phyloP scores from a whole-genome alignment of 2,329 filamentous ascomycete species.

The Podosphaera xanthii region DNA sequence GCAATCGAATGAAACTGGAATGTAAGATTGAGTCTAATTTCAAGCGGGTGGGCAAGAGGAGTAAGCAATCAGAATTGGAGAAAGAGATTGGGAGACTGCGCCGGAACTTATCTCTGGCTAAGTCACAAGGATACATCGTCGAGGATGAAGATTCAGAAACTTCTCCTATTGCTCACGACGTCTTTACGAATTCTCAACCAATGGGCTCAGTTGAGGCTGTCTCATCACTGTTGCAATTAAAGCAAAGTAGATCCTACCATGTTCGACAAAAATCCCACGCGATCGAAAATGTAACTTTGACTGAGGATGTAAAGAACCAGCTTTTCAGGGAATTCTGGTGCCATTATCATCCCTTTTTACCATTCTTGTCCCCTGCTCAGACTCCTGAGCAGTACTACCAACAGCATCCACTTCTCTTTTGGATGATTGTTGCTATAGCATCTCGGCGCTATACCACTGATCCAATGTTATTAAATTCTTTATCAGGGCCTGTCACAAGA shows the following conservation, averaged over 20 bases:
- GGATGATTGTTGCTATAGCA: conserved; percentile 58
- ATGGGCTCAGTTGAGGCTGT: conserved; percentile 49
- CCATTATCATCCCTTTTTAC: conserved; percentile 55
- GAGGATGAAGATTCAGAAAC: conserved; percentile 32
- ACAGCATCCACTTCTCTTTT: conserved; percentile 64
- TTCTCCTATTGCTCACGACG: conserved; percentile 34
- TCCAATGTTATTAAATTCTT: conserved; percentile 34
- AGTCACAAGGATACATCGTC: conserved; percentile 31
- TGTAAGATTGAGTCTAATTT: conserved; percentile 80
- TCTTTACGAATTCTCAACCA: conserved; percentile 30
- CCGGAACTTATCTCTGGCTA: conserved; percentile 35
- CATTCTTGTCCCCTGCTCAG: conserved; percentile 45
- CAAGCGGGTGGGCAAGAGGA: conserved; percentile 63
- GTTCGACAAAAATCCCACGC: conserved; percentile 16
- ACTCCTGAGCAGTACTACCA: conserved; percentile 52
- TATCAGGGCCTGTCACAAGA: conserved; percentile 45
- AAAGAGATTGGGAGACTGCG: conserved; percentile 52
- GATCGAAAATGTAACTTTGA: conserved; percentile 39
- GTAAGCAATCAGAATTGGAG: conserved; percentile 70
- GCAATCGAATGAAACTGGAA: conserved; percentile 54
- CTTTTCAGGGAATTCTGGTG: conserved; percentile 56
- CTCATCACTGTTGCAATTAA: conserved; percentile 41
- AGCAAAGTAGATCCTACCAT: conserved; percentile 33
- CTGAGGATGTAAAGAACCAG: conserved; percentile 35
- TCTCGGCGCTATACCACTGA: conserved; percentile 45